phyloP scores from a whole-genome alignment of 1,284 basidiomycete genomes.

The Papiliotrema flavescens region DNA sequence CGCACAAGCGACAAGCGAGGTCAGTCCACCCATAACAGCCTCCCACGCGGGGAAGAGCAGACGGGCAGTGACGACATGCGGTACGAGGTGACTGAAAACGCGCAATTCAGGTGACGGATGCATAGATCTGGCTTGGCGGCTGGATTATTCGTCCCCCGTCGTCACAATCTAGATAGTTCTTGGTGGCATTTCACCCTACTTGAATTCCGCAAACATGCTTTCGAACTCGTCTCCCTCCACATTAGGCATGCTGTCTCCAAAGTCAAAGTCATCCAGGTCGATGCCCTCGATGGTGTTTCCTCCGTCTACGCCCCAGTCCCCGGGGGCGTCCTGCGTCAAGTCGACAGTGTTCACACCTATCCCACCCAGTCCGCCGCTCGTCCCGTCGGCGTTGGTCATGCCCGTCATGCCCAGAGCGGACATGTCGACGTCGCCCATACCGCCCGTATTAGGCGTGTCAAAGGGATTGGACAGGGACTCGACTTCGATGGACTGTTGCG shows the following conservation, averaged over 20 bases:
- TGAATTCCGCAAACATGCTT: conserved; percentile 21
- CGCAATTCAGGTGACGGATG: too few relatives aligned
- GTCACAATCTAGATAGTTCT: too few relatives aligned
- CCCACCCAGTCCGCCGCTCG: neutral
- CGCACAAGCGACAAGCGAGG: too few relatives aligned
- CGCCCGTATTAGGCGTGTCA: neutral
- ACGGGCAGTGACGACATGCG: too few relatives aligned
- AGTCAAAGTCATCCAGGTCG: conserved; percentile 38
- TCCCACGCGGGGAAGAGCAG: too few relatives aligned
- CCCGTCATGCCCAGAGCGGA: neutral
- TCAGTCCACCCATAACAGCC: too few relatives aligned
- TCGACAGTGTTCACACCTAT: too few relatives aligned
- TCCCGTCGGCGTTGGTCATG: neutral
- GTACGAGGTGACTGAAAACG: too few relatives aligned
- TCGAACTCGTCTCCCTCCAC: conserved; percentile 37
- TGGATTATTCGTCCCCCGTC: too few relatives aligned
- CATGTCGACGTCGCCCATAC: conserved; percentile 1
- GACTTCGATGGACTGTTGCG: conserved; percentile 1
- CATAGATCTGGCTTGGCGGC: too few relatives aligned
- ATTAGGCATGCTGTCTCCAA: conserved; percentile 26
- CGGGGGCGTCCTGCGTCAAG: too few relatives aligned
- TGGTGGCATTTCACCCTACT: neutral
- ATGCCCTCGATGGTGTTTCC: conserved; percentile 18
- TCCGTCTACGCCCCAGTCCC: neutral
- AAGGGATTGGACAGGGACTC: neutral